Base-by-base conservation (phyloP, 2,329 filamentous ascomycete genomes). In the Arthrobotrys sinensis region DNA sequence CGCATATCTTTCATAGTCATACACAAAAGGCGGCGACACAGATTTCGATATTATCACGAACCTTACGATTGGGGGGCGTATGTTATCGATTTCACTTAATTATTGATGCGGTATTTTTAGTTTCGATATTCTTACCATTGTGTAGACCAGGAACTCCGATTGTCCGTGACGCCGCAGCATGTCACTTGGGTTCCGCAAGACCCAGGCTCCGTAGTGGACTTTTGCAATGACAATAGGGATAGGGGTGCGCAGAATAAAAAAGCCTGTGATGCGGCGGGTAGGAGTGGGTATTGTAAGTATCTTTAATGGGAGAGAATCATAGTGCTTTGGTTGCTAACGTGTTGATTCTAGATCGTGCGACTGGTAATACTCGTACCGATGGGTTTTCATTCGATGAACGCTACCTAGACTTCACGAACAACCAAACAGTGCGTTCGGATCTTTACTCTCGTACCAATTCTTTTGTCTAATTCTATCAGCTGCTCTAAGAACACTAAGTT, bases 141-240 rank as follows among this genome's bases (percentile, higher is more conserved):
- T 40, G 14, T 7, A 57, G 52, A 21, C 52, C 52, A 57, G 32
- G 32, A 21, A 2, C 52, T 57, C 8, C n/a, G n/a, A 48, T 21
- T 64, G 2, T 32, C 60, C 0, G 60, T 64, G 4, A 64, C 60
- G n/a, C 60, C 60, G 11, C 60, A 64, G 16, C 60, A 64, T 19
- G 43, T 64, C 3, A 64, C 60, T 36, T 64, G 60, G 60, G 60
- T 64, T 48, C 60, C 60, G 6, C 60, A 64, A n/a, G 16, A 64
- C 3, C 60, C 60, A 21, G 24, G 38, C 10, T 64, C 60, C 10
- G 8, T 16, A 34, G 21, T 48, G 12, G 60, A 64, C n/a, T 64
- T 64, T 48, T 64, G 60, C 28, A 48, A 60, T 4, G 19, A n/a
- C 0, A 11, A 10, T 1, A 16, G 5, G 14, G 40, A 10, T 1